A percentile compares a stretch with the other conserved stretches of the same genome.
phyloP scores from a whole-genome alignment of 345 rosid species.

The Acer campestre region DNA sequence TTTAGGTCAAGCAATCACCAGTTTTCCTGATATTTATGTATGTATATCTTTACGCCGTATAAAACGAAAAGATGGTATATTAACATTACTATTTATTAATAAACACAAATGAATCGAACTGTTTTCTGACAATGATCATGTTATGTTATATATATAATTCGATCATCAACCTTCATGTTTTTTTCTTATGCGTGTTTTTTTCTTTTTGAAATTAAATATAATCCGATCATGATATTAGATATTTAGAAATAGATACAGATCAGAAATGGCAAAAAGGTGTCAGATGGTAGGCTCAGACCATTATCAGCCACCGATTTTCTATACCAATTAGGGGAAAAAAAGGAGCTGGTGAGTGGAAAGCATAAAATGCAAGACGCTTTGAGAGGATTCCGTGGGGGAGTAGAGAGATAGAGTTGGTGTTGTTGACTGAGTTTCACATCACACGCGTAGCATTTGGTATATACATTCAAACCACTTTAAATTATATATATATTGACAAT shows the following conservation, averaged over 20 bases:
- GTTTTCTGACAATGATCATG: not conserved
- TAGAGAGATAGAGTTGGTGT: not conserved
- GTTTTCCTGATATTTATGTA: too few relatives aligned
- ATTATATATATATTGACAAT: too few relatives aligned
- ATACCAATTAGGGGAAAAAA: not conserved
- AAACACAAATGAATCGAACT: not conserved
- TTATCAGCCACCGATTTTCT: not conserved
- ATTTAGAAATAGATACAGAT: not conserved
- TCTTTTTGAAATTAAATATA: not conserved
- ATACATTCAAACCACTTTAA: too few relatives aligned
- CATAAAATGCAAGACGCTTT: not conserved
- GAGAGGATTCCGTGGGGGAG: slow-evolving; percentile 4
- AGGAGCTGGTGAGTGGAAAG: not conserved
- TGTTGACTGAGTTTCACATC: not conserved
- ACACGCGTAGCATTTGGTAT: not conserved
- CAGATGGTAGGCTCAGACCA: not conserved
- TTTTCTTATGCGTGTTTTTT: too few relatives aligned
- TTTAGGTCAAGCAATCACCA: too few relatives aligned
- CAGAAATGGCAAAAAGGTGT: not conserved
- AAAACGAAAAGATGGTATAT: too few relatives aligned
- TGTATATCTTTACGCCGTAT: too few relatives aligned
- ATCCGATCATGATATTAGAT: not conserved
- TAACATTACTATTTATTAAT: too few relatives aligned
- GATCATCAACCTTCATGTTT: not conserved
- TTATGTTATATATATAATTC: too few relatives aligned